Base-by-base conservation (phyloP, 2,329 filamentous ascomycete genomes). In the Exserohilum rostratum region DNA sequence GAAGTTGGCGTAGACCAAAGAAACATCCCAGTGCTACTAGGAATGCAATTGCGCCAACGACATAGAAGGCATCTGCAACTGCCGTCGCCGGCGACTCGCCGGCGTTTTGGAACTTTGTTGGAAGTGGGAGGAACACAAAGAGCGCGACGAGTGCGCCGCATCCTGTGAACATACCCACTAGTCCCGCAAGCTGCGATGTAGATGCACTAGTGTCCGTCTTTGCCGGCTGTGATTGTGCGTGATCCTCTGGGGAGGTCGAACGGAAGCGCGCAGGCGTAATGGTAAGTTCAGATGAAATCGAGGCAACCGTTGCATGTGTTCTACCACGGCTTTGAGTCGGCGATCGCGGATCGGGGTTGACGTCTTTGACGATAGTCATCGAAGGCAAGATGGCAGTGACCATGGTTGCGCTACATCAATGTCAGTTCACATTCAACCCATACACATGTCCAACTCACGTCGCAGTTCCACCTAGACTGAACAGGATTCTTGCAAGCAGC, bases 121-220 rank as follows among this genome's bases (percentile, higher is more conserved):
- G 95, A 15, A 99, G 83, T 5, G 93, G 95, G 12, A 99, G 82
- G 70, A 99, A 98, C 30, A 95, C 69, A 0, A 81, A 76, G 27
- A 99, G 80, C 10, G 95, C 92, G 4, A 99, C 82, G 5, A 99
- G 82, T 12, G 95, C 95, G 56, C 95, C 95, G 66, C 90, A 91
- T 20, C 95, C 95, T 6, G 95, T 96, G 71, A 96, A 96, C 54
- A 96, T 80, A 4, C 95, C 95, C 5, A 99, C 95, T 46, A 93
- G 87, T 0, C 95, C 95, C 13, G 95, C 93, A 22, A 99, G 83
- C 57, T 86, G 81, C 33, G 83, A 84, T 27, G 84, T 85, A 6
- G 82, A 81, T 35, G 73, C 70, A 6, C 59, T 62, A 3, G 58
- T 66, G 37, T 69, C 61, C 46, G 63, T 68, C 55, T 62, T 67